phyloP scores from a whole-genome alignment of 139 green algal genomes.

The Micractinium conductrix region DNA sequence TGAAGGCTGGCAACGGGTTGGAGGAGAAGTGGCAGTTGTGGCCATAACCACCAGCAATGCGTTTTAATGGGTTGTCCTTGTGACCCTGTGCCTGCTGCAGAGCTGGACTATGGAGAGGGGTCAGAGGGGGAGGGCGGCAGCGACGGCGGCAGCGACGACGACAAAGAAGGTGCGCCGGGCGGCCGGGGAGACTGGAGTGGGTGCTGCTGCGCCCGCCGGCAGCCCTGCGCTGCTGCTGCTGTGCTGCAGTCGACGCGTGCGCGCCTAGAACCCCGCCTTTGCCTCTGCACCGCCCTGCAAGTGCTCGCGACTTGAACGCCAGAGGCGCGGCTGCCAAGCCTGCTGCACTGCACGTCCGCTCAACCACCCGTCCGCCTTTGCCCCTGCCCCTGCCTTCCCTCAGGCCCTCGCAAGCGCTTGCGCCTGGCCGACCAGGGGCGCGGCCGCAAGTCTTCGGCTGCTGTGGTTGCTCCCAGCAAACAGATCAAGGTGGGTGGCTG shows the following conservation, averaged over 20 bases:
- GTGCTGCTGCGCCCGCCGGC: too few species aligned
- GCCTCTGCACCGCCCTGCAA: background rate
- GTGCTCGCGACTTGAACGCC: too few species aligned
- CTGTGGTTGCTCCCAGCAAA: conserved; percentile 18
- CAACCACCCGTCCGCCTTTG: too few species aligned
- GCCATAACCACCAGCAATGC: too few species aligned
- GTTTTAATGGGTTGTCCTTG: too few species aligned
- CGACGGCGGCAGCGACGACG: background rate
- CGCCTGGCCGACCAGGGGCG: conserved; percentile 28
- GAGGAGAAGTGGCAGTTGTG: too few species aligned
- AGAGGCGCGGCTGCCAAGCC: too few species aligned
- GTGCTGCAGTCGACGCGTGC: too few species aligned
- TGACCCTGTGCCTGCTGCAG: too few species aligned
- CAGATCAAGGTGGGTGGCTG: conserved; percentile 12
- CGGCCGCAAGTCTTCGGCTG: conserved; percentile 16
- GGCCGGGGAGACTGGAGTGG: background rate
- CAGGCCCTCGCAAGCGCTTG: conserved; percentile 24
- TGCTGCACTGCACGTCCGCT: background rate
- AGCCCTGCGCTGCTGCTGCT: too few species aligned
- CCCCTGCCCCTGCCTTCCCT: background rate
- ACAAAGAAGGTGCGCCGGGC: background rate
- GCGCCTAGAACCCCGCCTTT: too few species aligned
- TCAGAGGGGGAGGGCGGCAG: conserved; percentile 5
- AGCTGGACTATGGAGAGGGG: conserved; percentile 27
- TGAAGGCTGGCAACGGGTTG: too few species aligned